A percentile compares a stretch with the other conserved stretches of the same genome.
These are phyloP conservation scores for Rosa multiflora DNA, from an alignment of 306 rosid genomes.

Conservation along the genomic window DNA sequence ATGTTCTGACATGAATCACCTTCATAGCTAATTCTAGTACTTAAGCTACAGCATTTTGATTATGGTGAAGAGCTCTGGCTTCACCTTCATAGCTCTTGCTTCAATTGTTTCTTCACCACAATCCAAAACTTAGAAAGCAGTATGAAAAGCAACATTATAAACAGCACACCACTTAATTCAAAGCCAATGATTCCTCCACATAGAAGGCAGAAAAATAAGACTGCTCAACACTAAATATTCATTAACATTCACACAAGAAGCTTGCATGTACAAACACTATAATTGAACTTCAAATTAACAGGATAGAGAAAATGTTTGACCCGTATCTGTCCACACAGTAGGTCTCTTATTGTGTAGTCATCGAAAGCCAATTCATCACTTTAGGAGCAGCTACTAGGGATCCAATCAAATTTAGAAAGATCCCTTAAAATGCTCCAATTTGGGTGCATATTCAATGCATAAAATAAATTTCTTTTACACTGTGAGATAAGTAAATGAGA, in stretches of 20 bases:
- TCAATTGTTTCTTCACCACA: too few species aligned
- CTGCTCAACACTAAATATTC: neutral
- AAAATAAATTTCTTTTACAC: neutral
- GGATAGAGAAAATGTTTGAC: neutral
- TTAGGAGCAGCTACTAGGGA: neutral
- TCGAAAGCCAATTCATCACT: slow-evolving; percentile 2
- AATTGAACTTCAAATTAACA: neutral
- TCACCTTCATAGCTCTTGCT: too few species aligned
- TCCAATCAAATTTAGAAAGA: neutral
- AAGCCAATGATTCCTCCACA: neutral
- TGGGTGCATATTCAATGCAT: too few species aligned
- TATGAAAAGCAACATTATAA: too few species aligned
- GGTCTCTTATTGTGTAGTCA: slow-evolving; percentile 1
- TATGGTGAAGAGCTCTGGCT: neutral
- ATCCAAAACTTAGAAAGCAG: neutral
- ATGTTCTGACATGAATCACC: neutral
- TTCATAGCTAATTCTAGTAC: neutral
- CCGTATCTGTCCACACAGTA: slow-evolving; percentile 1
- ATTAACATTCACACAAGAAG: neutral
- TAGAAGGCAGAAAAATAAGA: neutral
- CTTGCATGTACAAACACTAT: neutral
- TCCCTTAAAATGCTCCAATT: neutral
- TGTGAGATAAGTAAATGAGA: neutral
- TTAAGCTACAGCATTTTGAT: neutral
- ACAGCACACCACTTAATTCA: neutral